phyloP scores from a whole-genome alignment of 371 early-diverging fungal species.

The Mitosporidium daphniae region DNA sequence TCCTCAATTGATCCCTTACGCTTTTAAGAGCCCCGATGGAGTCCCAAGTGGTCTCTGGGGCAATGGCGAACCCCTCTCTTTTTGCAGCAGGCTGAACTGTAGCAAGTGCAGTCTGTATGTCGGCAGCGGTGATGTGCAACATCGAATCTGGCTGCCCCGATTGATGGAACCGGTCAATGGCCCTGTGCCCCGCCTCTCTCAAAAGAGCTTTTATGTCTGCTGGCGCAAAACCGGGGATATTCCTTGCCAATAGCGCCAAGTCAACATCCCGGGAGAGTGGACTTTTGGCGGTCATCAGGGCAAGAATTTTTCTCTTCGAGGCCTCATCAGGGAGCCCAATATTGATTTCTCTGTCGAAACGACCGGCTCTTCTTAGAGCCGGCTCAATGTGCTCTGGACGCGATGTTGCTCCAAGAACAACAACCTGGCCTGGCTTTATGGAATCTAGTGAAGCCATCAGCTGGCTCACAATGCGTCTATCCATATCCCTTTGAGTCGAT shows the following conservation, averaged over 20 bases:
- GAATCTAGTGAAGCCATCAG: conserved; percentile 85
- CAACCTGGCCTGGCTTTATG: conserved; percentile 18
- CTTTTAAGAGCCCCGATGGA: conserved; percentile 58
- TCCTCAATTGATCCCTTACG: conserved; percentile 59
- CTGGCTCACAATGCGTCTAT: conserved; percentile 90
- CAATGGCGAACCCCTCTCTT: conserved; percentile 88
- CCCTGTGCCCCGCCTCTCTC: too few species aligned
- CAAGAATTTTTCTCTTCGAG: conserved; percentile 27
- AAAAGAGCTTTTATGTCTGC: conserved; percentile 13
- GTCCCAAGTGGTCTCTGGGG: conserved; percentile 67
- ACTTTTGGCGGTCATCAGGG: conserved; percentile 7
- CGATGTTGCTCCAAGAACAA: conserved; percentile 95
- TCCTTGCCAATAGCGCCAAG: conserved; percentile 40
- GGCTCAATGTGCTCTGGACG: conserved; percentile 86
- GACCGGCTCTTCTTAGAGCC: conserved; percentile 74
- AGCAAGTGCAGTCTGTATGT: too few species aligned
- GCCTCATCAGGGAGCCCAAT: conserved; percentile 85
- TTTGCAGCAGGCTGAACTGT: conserved; percentile 84
- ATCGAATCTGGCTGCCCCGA: too few species aligned
- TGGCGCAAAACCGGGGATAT: conserved; percentile 41
- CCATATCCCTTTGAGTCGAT: conserved; percentile 90
- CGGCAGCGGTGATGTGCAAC: too few species aligned
- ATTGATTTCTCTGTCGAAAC: conserved; percentile 89
- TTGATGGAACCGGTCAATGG: too few species aligned
- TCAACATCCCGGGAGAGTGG: conserved; percentile 18